Base-by-base conservation (phyloP, 2,329 filamentous ascomycete species). In the Chrysoporthe puriensis region DNA sequence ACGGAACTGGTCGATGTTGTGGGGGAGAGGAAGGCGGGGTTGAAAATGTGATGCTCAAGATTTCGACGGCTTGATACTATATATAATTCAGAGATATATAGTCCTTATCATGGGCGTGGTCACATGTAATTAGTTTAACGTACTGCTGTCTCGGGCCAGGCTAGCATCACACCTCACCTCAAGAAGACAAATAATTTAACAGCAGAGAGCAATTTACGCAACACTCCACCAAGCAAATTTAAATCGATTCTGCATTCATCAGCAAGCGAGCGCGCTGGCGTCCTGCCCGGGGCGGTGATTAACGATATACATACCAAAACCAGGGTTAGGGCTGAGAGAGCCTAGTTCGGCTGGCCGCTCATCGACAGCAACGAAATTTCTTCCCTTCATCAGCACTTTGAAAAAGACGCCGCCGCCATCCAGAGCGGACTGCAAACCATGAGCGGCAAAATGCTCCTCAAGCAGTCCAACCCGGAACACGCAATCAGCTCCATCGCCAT, bases 1-100 rank as follows among this genome's bases (percentile, higher is more conserved):
- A 77, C 75, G 2, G 77, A 79, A 68, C 66, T 79, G 34, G 69
- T 65, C 0, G 75, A 78, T 21, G 62, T 70, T 3, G 56, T 60
- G 26, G 32, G 21, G 1, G 14, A 42, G 60, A 63, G 50, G 26
- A 63, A 34, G 46, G 14, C 2, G 32, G 26, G 13, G 11, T 8
- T 3, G 32, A 50, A 21, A 18, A 7, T 66, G 9, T 54, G 13
- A 54, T 54, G 3, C 13, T 4, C 4, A 6, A 9, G 5, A 5
- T 40, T 40, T 40, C 4, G 7, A 1, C 36, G 36, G 9, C 6
- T 40, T 9, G 36, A 40, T 40, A 40, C 36, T 40, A 40, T 40
- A 40, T 4, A 7, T 40, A 6, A 9, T 40, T 40, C 1, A 40
- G 36, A 40, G 4, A 40, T 9, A 40, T 9, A 40, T 2, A 40